Base-by-base conservation (phyloP, 495 filamentous ascomycete genomes). In the Rhizodiscina lignyota region DNA sequence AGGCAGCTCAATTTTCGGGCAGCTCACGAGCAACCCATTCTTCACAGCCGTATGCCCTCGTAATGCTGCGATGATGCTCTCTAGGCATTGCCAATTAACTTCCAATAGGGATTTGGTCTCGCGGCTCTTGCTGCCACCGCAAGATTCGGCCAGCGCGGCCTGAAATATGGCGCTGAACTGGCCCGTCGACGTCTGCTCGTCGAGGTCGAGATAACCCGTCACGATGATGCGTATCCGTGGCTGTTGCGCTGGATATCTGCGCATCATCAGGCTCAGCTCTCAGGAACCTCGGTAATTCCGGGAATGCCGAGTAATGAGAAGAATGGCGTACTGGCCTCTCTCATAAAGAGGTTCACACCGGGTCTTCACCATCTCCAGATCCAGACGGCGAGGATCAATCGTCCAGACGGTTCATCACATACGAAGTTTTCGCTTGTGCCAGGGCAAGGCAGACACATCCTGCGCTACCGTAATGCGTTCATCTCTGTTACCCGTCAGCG, bases 221-320 rank as follows among this genome's bases (percentile, higher is more conserved):
- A 83, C 47, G 89, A 96, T 53, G 76, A 84, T 33, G 83, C 87
- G 10, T 97, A 96, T 55, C 74, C 70, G 36, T 96, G 89, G 87
- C 73, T 96, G 23, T 68, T 97, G 3, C 70, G 82, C 27, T 97
- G 91, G 86, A 81, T 97, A 60, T 81, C 84, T 12, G 62, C 78
- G 20, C 86, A 85, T 38, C 82, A 86, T 30, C 60, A 64, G 39
- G 59, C 64, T 22, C 69, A 70, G 42, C 45, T 67, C 32, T 51
- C 47, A 28, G 39, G 63, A 49, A 34, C 58, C 12, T 11, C 6
- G 10, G 30, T 16, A 18, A 10, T 32, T 32, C 30, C 10, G 13
- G 24, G 24, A 8, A 27, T 27, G 24, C 24, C 24, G 8, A 27
- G n/a, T n/a, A n/a, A n/a, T n/a, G 57, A 31, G 11, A 13, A 18